Percentiles rank a stretch among this genome's conserved stretches.
These are phyloP conservation scores for Lactarius indigo DNA, from an alignment of 768 basidiomycete species.

Conservation along the genomic window DNA sequence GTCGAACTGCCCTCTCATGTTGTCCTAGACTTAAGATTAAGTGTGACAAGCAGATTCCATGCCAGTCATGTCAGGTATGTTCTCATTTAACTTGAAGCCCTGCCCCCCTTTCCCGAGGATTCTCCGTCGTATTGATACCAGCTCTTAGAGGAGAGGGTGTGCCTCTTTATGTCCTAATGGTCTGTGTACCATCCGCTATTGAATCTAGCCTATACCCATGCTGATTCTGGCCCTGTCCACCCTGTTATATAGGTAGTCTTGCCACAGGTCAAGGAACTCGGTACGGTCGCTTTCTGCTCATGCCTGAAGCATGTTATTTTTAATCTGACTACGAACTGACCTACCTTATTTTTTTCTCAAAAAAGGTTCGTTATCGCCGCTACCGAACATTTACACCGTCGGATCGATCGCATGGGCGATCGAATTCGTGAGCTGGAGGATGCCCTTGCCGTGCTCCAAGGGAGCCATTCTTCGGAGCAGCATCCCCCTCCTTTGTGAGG, in stretches of 20 bases:
- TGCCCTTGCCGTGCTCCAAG: conserved; percentile 58
- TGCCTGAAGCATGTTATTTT: background rate
- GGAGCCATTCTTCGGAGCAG: conserved; percentile 49
- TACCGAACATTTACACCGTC: conserved; percentile 60
- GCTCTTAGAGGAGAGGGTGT: conserved; percentile 56
- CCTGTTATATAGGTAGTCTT: conserved; percentile 49
- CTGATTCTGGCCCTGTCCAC: background rate
- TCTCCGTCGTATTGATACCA: background rate
- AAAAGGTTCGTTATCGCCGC: conserved; percentile 62
- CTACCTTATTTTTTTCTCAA: background rate
- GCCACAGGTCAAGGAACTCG: conserved; percentile 77
- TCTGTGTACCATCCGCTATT: conserved; percentile 30
- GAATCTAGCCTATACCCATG: conserved; percentile 19
- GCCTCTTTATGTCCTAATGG: conserved; percentile 71
- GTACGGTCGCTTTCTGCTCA: conserved; percentile 32
- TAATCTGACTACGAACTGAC: background rate
- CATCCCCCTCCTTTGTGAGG: conserved; percentile 60
- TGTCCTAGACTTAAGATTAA: conserved; percentile 66
- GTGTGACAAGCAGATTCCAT: conserved; percentile 79
- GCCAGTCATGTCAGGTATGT: conserved; percentile 68
- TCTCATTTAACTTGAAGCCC: conserved; percentile 8
- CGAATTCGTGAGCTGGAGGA: conserved; percentile 69
- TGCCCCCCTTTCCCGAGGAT: background rate
- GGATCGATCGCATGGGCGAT: conserved; percentile 64
- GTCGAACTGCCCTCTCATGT: conserved; percentile 3